Percentiles rank a stretch among this genome's conserved stretches.
phyloP scores from a whole-genome alignment of 2,329 filamentous ascomycete genomes.

The Chaetomiaceae sp. region DNA sequence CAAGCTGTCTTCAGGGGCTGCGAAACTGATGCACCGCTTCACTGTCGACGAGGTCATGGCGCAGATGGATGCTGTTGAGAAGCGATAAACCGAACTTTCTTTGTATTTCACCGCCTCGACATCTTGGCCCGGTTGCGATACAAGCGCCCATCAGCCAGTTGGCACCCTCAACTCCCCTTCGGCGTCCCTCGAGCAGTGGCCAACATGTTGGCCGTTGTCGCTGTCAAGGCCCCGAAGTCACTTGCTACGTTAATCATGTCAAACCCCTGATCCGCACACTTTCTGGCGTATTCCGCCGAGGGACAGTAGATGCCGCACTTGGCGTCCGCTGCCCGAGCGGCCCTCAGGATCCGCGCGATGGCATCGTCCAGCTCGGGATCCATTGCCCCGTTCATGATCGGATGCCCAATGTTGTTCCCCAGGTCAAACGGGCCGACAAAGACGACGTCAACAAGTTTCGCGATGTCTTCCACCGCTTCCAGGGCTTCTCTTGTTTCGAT shows the following conservation, averaged over 20 bases:
- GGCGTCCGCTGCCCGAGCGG: constrained; percentile 56
- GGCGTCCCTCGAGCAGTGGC: constrained; percentile 39
- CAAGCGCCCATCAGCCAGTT: too few species aligned
- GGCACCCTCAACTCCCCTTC: constrained; percentile 31
- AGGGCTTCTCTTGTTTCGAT: constrained; percentile 61
- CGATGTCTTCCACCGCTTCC: constrained; percentile 55
- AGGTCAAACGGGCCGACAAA: constrained; percentile 63
- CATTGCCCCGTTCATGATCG: constrained; percentile 56
- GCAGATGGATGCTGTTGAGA: constrained; percentile 59
- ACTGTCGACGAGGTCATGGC: constrained; percentile 58
- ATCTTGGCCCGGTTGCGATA: too few species aligned
- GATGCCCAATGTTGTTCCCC: constrained; percentile 56
- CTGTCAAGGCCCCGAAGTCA: constrained; percentile 48
- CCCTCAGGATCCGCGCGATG: constrained; percentile 51
- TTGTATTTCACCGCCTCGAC: neutral
- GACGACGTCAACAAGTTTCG: constrained; percentile 56
- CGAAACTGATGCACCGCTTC: constrained; percentile 75
- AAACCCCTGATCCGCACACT: constrained; percentile 51
- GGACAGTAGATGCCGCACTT: constrained; percentile 58
- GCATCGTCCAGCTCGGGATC: constrained; percentile 53
- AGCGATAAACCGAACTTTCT: constrained; percentile 1
- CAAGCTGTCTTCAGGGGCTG: constrained; percentile 49
- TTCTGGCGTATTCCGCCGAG: constrained; percentile 48
- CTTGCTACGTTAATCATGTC: constrained; percentile 56
- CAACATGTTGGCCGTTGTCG: constrained; percentile 40